Evolutionary conservation across 202 grass and related monocot species (phyloP).

Genomic region (Musa balbisiana): DNA sequence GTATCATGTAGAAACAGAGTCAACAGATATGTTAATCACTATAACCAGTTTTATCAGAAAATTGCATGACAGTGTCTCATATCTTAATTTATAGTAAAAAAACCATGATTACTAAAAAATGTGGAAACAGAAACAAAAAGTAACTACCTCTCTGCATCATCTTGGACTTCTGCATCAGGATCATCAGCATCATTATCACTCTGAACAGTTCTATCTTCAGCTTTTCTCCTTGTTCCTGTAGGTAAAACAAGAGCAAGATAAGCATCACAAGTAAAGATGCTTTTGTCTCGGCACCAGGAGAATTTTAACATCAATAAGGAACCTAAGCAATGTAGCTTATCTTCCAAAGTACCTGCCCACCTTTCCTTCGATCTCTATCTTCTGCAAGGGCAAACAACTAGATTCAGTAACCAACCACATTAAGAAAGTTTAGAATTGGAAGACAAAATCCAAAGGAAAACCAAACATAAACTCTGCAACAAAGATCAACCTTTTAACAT

Average conservation of each 20-base stretch:
- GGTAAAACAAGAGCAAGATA: conserved; percentile 11
- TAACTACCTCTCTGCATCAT: conserved; percentile 62
- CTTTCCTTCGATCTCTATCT: conserved; percentile 74
- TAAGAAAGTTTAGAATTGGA: background rate
- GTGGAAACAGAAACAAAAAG: conserved; percentile 2
- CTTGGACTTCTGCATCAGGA: conserved; percentile 62
- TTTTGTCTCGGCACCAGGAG: background rate
- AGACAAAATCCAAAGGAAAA: background rate
- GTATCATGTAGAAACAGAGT: too few species aligned
- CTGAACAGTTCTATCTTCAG: conserved; percentile 85
- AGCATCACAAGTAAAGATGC: background rate
- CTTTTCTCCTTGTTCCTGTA: conserved; percentile 66
- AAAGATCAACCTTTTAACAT: background rate
- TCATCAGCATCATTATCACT: conserved; percentile 88
- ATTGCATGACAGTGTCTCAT: too few species aligned
- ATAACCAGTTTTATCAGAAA: too few species aligned
- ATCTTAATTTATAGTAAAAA: background rate
- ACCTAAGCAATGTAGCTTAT: conserved; percentile 19
- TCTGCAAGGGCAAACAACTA: conserved; percentile 34
- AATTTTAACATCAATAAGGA: background rate
- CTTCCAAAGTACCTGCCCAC: conserved; percentile 72
- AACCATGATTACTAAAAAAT: background rate
- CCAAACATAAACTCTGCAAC: background rate
- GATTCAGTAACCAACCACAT: background rate
- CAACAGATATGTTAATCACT: too few species aligned